Evolutionary conservation across 345 rosid species (phyloP).

Genomic region (Eucalyptus erythrocorys): DNA sequence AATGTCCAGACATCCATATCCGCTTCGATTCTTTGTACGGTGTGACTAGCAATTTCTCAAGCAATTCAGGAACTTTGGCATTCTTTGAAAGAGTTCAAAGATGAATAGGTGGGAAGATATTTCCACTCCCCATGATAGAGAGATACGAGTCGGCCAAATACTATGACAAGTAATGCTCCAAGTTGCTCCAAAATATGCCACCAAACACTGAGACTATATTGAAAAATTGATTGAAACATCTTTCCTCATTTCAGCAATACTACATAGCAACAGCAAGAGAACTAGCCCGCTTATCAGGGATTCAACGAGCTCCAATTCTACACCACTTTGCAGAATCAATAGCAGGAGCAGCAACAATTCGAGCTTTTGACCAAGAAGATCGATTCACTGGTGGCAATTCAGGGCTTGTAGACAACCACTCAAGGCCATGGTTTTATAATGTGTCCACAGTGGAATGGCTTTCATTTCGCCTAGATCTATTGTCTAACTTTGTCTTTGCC

Average conservation of each 20-base stretch:
- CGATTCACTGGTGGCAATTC: slow-evolving; percentile 63
- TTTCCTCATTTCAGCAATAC: slow-evolving; percentile 40
- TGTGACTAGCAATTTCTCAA: neutral
- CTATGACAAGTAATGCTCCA: neutral
- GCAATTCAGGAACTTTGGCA: neutral
- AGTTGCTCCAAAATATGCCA: neutral
- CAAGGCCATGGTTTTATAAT: slow-evolving; percentile 93
- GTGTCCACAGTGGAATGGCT: slow-evolving; percentile 95
- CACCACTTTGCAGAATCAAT: slow-evolving; percentile 93
- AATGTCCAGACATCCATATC: neutral
- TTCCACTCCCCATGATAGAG: neutral
- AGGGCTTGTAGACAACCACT: slow-evolving; percentile 55
- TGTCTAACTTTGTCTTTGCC: slow-evolving; percentile 88
- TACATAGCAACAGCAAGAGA: slow-evolving; percentile 94
- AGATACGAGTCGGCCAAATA: neutral
- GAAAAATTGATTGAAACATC: neutral
- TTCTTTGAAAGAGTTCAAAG: neutral
- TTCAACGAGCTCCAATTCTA: slow-evolving; percentile 85
- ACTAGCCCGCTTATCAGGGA: slow-evolving; percentile 74
- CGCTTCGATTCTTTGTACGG: neutral
- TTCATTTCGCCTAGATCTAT: slow-evolving; percentile 71
- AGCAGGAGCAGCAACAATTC: slow-evolving; percentile 85
- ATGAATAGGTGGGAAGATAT: neutral
- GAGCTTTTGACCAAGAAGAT: slow-evolving; percentile 63
- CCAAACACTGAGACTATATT: neutral